phyloP scores from a whole-genome alignment of 192 early-diverging fungal species.

The Linnemannia schmuckeri region DNA sequence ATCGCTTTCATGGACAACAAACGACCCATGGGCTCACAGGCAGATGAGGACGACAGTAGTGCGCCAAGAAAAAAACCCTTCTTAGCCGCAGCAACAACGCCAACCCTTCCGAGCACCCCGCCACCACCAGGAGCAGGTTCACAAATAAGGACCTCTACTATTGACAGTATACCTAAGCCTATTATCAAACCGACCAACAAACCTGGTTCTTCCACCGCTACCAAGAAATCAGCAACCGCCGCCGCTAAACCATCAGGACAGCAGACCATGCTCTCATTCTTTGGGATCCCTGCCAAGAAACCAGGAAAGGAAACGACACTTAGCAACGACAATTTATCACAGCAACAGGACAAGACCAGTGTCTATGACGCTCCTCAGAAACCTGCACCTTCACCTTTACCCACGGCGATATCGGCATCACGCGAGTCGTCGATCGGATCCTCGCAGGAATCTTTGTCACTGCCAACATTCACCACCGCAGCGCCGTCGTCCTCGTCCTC shows the following conservation, averaged over 20 bases:
- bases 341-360: not conserved
- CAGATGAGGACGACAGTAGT: constrained; percentile 7
- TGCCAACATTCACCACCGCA: not conserved
- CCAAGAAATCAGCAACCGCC: constrained; percentile 7
- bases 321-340: not conserved
- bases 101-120: not conserved
- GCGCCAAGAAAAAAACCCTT: constrained; percentile 19
- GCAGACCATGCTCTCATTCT: constrained; percentile 37
- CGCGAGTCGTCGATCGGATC: constrained; percentile 1
- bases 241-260: constrained; percentile 5
- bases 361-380: not conserved
- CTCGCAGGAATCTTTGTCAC: not conserved
- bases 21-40: not conserved
- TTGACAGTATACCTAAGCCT: constrained; percentile 21
- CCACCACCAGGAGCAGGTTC: not conserved
- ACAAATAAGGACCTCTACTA: not conserved
- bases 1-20: not conserved
- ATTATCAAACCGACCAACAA: constrained; percentile 4
- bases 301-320: not conserved
- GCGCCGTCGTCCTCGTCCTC: not conserved
- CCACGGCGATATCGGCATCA: not conserved
- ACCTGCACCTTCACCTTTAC: not conserved
- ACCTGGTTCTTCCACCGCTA: not conserved
- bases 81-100: not conserved
- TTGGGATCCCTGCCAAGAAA: constrained; percentile 20